Conservation (phyloP, 2,329 filamentous ascomycete species). For the Curvularia verruculosa region DNA sequence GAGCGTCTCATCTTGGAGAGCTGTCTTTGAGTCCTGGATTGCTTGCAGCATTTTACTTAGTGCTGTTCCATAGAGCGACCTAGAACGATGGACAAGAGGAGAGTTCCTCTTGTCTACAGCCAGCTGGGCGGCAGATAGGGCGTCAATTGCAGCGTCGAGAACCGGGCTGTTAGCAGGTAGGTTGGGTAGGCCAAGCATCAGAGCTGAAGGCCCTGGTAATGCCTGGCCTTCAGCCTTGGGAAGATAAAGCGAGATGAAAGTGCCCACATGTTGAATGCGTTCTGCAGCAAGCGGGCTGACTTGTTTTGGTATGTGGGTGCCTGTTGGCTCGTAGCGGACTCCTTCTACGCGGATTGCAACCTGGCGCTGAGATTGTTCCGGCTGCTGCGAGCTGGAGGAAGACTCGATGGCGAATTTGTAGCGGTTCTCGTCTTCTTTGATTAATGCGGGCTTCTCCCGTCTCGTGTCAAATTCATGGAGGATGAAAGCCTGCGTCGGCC, state of each 20-base stretch:
- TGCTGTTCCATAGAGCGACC: slow-evolving; percentile 45
- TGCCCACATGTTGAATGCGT: slow-evolving; percentile 43
- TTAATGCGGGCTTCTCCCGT: slow-evolving; percentile 37
- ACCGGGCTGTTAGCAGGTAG: slow-evolving; percentile 41
- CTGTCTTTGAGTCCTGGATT: slow-evolving; percentile 35
- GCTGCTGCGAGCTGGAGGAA: slow-evolving; percentile 9
- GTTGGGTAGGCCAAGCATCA: slow-evolving; percentile 42
- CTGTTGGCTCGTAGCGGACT: slow-evolving; percentile 20
- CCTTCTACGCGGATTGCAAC: slow-evolving; percentile 20
- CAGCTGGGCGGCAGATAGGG: slow-evolving; percentile 44
- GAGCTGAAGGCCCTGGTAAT: slow-evolving; percentile 44
- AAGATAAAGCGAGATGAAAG: slow-evolving; percentile 42
- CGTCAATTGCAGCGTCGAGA: slow-evolving; percentile 42
- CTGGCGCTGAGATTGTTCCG: slow-evolving; percentile 8
- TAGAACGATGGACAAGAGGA: slow-evolving; percentile 40
- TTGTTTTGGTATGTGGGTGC: slow-evolving; percentile 34
- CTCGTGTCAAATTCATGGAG: slow-evolving; percentile 42
- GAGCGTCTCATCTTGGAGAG: slow-evolving; percentile 43
- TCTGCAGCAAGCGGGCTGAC: slow-evolving; percentile 45
- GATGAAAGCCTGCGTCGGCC: slow-evolving; percentile 45
- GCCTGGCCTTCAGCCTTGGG: slow-evolving; percentile 36
- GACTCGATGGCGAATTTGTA: slow-evolving; percentile 42
- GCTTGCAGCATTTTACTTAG: slow-evolving; percentile 40
- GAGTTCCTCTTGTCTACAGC: slow-evolving; percentile 41
- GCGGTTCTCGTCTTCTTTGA: slow-evolving; percentile 44